These are phyloP conservation scores for Colletotrichum kahawae DNA, from an alignment of 2,329 filamentous ascomycete species.

Conservation along the genomic window DNA sequence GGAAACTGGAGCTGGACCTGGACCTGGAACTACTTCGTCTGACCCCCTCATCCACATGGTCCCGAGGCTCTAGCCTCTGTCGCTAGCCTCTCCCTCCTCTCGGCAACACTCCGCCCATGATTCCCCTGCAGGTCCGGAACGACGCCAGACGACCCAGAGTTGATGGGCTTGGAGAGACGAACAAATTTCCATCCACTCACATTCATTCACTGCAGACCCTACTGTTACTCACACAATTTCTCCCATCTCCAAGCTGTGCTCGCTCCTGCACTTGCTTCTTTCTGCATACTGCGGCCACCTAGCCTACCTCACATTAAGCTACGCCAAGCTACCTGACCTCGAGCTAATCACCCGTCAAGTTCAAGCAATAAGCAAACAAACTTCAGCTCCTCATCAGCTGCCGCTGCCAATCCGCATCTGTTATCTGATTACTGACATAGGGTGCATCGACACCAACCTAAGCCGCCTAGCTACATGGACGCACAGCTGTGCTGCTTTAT, in stretches of 20 bases:
- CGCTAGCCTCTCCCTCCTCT: not conserved
- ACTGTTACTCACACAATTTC: not conserved
- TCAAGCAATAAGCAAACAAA: not conserved
- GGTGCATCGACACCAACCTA: not conserved
- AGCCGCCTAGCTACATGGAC: not conserved
- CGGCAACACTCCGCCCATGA: conserved; percentile 16
- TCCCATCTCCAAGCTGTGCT: not conserved
- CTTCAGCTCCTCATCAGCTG: not conserved
- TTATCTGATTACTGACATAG: conserved; percentile 7
- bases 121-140: conserved; percentile 15
- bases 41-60: conserved; percentile 15
- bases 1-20: conserved; percentile 13
- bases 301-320: not conserved
- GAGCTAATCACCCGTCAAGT: not conserved
- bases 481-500: conserved; percentile 16
- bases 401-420: not conserved
- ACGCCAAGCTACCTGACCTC: not conserved
- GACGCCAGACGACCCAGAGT: not conserved
- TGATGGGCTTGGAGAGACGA: not conserved
- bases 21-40: conserved; percentile 15
- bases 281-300: not conserved
- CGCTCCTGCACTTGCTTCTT: not conserved
- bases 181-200: conserved; percentile 7
- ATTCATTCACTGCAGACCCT: not conserved
- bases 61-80: conserved; percentile 1